These are phyloP conservation scores for Herpetomonas muscarum DNA, from an alignment of 208 protist genomes.

Conservation along the genomic window DNA sequence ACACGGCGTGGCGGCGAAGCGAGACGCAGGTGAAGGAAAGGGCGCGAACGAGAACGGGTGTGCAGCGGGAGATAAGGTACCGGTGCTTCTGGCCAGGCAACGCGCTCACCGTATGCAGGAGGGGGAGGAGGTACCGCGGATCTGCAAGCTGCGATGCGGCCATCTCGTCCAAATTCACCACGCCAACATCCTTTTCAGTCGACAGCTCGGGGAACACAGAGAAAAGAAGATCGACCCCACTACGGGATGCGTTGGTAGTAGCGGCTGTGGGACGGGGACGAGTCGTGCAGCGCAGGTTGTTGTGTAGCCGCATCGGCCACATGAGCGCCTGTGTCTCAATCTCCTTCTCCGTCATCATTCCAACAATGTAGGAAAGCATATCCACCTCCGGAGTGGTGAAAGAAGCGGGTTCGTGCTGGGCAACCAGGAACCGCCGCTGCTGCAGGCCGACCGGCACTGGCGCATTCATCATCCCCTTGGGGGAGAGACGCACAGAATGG, in stretches of 20 bases:
- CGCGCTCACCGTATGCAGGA: slow-evolving; percentile 70
- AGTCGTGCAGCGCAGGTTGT: slow-evolving; percentile 42
- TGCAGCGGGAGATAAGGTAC: slow-evolving; percentile 40
- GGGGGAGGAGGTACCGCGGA: slow-evolving; percentile 77
- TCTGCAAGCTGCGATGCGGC: slow-evolving; percentile 42
- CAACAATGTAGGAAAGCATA: slow-evolving; percentile 74
- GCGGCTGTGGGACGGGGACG: too few species aligned
- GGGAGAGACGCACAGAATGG: neutral
- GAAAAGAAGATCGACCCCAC: slow-evolving; percentile 40
- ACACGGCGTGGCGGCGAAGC: slow-evolving; percentile 46
- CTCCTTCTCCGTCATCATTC: slow-evolving; percentile 73
- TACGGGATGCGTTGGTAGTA: neutral
- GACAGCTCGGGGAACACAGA: slow-evolving; percentile 73
- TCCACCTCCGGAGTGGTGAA: slow-evolving; percentile 68
- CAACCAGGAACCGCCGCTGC: slow-evolving; percentile 60
- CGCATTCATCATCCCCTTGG: too few species aligned
- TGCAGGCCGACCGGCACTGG: slow-evolving; percentile 39
- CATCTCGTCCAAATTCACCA: slow-evolving; percentile 37
- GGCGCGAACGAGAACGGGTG: slow-evolving; percentile 62
- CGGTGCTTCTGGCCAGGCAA: slow-evolving; percentile 36
- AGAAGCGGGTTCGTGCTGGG: slow-evolving; percentile 36
- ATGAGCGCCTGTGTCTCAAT: slow-evolving; percentile 42
- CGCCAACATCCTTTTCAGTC: slow-evolving; percentile 29
- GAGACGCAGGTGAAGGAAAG: slow-evolving; percentile 57
- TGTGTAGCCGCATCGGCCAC: slow-evolving; percentile 71